Evolutionary conservation across 257 asterid genomes (phyloP).

Genomic region (Jasminum sambac): DNA sequence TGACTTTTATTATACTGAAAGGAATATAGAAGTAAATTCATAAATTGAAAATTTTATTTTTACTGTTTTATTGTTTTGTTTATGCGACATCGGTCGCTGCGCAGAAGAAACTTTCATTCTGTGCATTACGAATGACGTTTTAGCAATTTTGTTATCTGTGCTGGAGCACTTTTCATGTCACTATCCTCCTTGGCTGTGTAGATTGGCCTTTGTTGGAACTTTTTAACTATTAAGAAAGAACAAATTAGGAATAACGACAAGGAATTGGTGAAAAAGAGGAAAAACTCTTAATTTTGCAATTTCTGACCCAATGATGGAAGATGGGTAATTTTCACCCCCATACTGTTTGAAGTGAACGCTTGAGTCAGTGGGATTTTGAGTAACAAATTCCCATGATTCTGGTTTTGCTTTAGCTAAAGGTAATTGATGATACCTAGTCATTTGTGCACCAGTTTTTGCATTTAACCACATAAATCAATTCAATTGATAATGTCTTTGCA

Average conservation of each 20-base stretch:
- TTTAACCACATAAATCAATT: neutral
- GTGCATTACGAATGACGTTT: neutral
- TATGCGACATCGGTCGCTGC: neutral
- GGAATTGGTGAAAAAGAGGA: neutral
- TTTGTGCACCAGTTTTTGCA: slow-evolving; percentile 1
- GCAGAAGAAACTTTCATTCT: neutral
- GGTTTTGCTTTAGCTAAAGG: neutral
- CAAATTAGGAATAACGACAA: neutral
- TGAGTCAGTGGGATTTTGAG: neutral
- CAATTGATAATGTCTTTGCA: neutral
- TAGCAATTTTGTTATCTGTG: neutral
- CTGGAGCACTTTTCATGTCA: neutral
- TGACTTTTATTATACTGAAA: neutral
- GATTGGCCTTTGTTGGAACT: neutral
- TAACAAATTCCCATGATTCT: neutral
- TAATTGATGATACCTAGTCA: neutral
- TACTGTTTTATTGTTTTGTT: slow-evolving; percentile 5
- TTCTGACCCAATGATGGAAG: neutral
- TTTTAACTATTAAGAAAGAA: neutral
- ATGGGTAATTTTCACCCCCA: neutral
- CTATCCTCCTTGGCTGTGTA: neutral
- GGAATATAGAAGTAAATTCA: neutral
- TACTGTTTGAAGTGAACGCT: neutral
- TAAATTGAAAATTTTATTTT: slow-evolving; percentile 4
- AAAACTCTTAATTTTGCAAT: neutral